Conservation (phyloP, 2,329 filamentous ascomycete genomes). For the Monilinia laxa region DNA sequence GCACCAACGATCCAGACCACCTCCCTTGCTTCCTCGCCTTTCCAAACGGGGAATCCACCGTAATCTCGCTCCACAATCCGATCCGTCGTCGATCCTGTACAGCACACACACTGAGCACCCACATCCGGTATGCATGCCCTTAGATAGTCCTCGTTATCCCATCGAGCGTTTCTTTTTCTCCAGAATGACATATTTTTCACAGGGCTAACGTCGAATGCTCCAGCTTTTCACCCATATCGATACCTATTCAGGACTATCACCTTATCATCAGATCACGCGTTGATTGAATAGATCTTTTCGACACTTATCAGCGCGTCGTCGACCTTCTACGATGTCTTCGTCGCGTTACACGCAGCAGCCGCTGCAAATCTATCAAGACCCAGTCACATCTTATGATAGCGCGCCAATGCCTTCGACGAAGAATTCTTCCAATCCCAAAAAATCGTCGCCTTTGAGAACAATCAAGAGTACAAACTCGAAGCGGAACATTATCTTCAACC, state of each 20-base stretch:
- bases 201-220: slow-evolving; percentile 32
- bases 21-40: slow-evolving; percentile 35
- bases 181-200: slow-evolving; percentile 24
- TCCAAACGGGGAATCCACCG: slow-evolving; percentile 35
- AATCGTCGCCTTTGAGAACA: slow-evolving; percentile 44
- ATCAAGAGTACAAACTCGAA: slow-evolving; percentile 45
- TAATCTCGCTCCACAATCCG: slow-evolving; percentile 41
- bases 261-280: slow-evolving; percentile 53
- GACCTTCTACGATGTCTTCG: slow-evolving; percentile 47
- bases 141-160: slow-evolving; percentile 30
- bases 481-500: slow-evolving; percentile 66
- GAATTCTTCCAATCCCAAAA: slow-evolving; percentile 31
- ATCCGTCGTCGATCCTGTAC: slow-evolving; percentile 35
- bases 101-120: slow-evolving; percentile 34
- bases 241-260: slow-evolving; percentile 46
- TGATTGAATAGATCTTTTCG: slow-evolving; percentile 16
- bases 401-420: slow-evolving; percentile 38
- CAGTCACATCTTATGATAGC: slow-evolving; percentile 45
- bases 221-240: slow-evolving; percentile 23
- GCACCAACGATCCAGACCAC: slow-evolving; percentile 19
- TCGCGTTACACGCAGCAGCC: slow-evolving; percentile 53
- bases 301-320: slow-evolving; percentile 32
- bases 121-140: slow-evolving; percentile 34
- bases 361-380: slow-evolving; percentile 60
- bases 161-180: slow-evolving; percentile 25